Conservation (phyloP, 768 basidiomycete genomes). For the Suillus decipiens region DNA sequence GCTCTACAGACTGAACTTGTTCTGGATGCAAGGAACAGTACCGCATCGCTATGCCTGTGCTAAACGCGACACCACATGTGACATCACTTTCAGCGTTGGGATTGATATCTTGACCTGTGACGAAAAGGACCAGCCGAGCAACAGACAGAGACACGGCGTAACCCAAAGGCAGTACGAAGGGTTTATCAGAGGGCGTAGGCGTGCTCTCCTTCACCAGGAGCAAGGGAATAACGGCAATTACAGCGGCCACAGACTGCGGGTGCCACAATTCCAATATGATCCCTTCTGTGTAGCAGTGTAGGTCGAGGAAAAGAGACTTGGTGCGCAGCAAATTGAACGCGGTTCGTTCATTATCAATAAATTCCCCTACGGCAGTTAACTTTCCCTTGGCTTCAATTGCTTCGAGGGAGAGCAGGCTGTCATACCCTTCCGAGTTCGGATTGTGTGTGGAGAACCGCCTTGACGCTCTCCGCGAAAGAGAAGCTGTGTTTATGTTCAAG, state of each 20-base stretch:
- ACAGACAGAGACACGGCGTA: constrained; percentile 58
- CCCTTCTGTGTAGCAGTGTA: constrained; percentile 55
- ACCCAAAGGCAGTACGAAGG: constrained; percentile 53
- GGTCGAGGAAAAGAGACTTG: constrained; percentile 44
- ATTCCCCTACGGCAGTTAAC: constrained; percentile 50
- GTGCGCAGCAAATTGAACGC: constrained; percentile 42
- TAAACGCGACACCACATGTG: constrained; percentile 67
- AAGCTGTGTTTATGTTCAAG: constrained; percentile 42
- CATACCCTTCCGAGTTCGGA: constrained; percentile 33
- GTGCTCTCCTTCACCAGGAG: constrained; percentile 27
- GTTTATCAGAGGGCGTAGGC: constrained; percentile 19
- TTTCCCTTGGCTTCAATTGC: constrained; percentile 48
- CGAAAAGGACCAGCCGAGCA: constrained; percentile 60
- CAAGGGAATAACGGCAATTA: constrained; percentile 51
- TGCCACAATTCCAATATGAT: constrained; percentile 72
- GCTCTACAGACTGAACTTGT: constrained; percentile 20
- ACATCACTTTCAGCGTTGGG: constrained; percentile 65
- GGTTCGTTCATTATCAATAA: constrained; percentile 46
- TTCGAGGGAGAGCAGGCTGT: constrained; percentile 62
- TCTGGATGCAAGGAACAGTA: constrained; percentile 49
- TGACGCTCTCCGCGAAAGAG: constrained; percentile 29
- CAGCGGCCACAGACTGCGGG: constrained; percentile 51
- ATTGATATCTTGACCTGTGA: constrained; percentile 82
- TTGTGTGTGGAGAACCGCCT: constrained; percentile 38
- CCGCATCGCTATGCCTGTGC: constrained; percentile 52